Base-by-base conservation (phyloP, 2,329 filamentous ascomycete species). In the Dactylellina drechsleri region DNA sequence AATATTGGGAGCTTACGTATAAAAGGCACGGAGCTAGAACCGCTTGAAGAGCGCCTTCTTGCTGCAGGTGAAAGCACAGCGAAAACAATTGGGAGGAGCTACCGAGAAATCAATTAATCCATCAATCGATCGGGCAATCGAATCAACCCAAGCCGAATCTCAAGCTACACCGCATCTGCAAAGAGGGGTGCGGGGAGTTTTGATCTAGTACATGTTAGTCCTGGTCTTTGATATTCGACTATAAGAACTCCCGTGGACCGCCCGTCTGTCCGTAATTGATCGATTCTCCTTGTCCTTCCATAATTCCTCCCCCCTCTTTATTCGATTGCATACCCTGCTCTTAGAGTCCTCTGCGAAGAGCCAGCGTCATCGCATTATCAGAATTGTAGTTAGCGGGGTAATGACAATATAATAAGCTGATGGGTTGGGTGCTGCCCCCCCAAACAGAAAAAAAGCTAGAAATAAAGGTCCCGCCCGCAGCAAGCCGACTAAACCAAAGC, bases 301-400 rank as follows among this genome's bases (percentile, higher is more conserved):
- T 31, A 45, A 18, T 65, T 45, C 20, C 43, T n/a, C 20, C 47
- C 66, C 7, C 26, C 45, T 56, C 40, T 28, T 8, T 43, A 26
- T 47, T 50, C 28, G 54, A 41, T 43, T 53, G 31, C 49, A 50
- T 49, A 15, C 59, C 18, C 36, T 50, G 31, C 23, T 23, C 23
- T 36, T 5, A 36, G 31, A 1, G 5, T 36, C 31, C 6, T 36
- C 10, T 8, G 31, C 31, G 31, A 36, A 36, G 31, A 36, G 31
- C 10, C 31, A 31, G n/a, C 57, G 31, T 57, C 36, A 28, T 52
- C 43, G 15, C 43, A n/a, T 15, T 47, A 47, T 15, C 13, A n/a
- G 7, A 6, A 57, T 40, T 58, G 28, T 66, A 43, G n/a, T 6
- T 18, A 65, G 67, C 49, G 67, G 68, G 68, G 60, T 74, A 66